A percentile compares a stretch with the other conserved stretches of the same genome.
phyloP scores from a whole-genome alignment of 768 basidiomycete genomes.

The Cystobasidium ongulense region DNA sequence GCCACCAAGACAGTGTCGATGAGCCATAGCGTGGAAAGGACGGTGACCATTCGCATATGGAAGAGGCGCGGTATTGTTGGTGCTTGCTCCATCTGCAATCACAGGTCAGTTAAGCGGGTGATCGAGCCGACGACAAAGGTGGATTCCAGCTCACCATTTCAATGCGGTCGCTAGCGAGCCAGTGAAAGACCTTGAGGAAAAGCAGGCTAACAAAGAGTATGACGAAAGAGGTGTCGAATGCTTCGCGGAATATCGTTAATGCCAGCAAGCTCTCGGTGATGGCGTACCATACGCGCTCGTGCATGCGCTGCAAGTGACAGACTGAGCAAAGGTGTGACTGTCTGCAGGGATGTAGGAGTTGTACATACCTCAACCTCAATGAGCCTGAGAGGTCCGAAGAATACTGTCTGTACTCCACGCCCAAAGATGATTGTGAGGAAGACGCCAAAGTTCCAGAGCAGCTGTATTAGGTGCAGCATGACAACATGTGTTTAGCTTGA shows the following conservation, averaged over 20 bases:
- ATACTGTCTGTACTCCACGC: constrained; percentile 69
- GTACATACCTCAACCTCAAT: constrained; percentile 75
- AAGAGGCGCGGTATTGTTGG: constrained; percentile 80
- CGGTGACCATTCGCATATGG: constrained; percentile 68
- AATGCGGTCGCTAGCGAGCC: constrained; percentile 87
- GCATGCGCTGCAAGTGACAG: constrained; percentile 63
- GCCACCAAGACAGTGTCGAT: constrained; percentile 69
- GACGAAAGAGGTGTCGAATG: constrained; percentile 84
- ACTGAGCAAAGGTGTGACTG: background rate
- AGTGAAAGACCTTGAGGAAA: constrained; percentile 95
- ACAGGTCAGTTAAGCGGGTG: background rate
- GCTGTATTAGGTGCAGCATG: constrained; percentile 49
- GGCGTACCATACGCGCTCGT: constrained; percentile 95
- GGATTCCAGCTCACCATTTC: constrained; percentile 65
- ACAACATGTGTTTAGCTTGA: background rate
- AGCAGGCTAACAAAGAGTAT: constrained; percentile 90
- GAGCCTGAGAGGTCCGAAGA: constrained; percentile 79
- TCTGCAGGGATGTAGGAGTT: background rate
- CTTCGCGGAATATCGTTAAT: constrained; percentile 93
- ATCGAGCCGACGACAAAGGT: background rate
- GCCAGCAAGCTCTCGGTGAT: constrained; percentile 92
- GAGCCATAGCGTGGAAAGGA: constrained; percentile 66
- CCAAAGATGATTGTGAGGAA: constrained; percentile 68
- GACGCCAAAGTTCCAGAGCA: constrained; percentile 81
- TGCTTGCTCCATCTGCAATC: constrained; percentile 85